Base-by-base conservation (phyloP, 2,329 filamentous ascomycete species). In the Corniculantispora saksenae region DNA sequence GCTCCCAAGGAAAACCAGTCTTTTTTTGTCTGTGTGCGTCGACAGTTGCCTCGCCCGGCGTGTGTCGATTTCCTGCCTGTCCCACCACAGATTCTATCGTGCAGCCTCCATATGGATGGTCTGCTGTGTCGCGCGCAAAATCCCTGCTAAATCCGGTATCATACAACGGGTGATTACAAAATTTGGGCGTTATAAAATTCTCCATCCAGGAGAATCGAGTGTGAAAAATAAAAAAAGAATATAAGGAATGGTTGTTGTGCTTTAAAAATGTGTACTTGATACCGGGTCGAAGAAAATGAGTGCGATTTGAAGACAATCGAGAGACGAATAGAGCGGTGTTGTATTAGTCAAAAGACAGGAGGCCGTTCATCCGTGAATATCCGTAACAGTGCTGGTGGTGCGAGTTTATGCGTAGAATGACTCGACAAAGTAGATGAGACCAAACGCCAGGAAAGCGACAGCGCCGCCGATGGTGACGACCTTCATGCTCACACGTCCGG, bases 401-500 rank as follows among this genome's bases (percentile, higher is more conserved):
- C 6, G 19, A 6, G 7, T 29, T 69, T 78, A 86, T 60, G 79
- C 78, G 73, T 87, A 88, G 73, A 94, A 80, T 17, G 91, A 90
- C 78, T 98, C 94, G 67, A 94, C 82, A 45, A 97, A 80, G 79
- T 99, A 99, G 70, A 99, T 94, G 71, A 97, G 79, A 67, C 93
- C 94, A 75, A 99, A 99, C 35, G 93, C 79, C 56, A 98, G 82
- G 81, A 99, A 99, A 19, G 94, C 93, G 64, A 91, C 80, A 9
- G 95, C 94, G 66, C 95, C 95, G 68, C 95, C 94, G 60, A 98
- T 84, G 38, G 94, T 98, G 43, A 98, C 95, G 83, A 97, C 91
- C 85, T 93, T 91, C 81, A 99, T 88, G 81, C 94, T 98, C 70
- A 99, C 95, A 75, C 86, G 90, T 38, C 95, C 95, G 50, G 95